Evolutionary conservation across 148 eudicot species (phyloP).

Genomic region (Arctostaphylos glauca): DNA sequence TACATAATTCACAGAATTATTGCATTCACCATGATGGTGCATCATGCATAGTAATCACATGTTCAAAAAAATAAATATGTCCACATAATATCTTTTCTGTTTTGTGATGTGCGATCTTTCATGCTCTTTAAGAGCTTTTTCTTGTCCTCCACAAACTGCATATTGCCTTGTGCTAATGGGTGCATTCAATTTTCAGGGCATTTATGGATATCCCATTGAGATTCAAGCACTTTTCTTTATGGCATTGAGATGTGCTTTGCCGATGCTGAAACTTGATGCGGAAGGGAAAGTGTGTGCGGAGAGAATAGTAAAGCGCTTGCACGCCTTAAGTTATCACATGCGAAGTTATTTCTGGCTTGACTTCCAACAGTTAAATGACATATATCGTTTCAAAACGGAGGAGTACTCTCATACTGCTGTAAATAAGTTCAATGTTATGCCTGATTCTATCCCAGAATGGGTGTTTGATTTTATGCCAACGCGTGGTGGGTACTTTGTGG

Average conservation of each 20-base stretch:
- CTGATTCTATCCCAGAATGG: conserved; percentile 98
- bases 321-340: conserved; percentile 91
- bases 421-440: conserved; percentile 87
- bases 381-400: conserved; percentile 93
- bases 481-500: conserved; percentile 93
- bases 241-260: conserved; percentile 77
- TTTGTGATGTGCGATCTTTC: background rate
- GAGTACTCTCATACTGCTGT: conserved; percentile 98
- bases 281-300: conserved; percentile 90
- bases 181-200: conserved; percentile 51
- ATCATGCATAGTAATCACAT: background rate
- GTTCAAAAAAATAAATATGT: background rate
- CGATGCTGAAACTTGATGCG: conserved; percentile 79
- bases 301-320: conserved; percentile 83
- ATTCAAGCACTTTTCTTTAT: conserved; percentile 98
- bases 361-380: conserved; percentile 86
- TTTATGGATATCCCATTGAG: conserved; percentile 98
- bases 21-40: background rate
- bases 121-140: background rate
- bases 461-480: conserved; percentile 93
- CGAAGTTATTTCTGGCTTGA: conserved; percentile 96
- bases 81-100: background rate
- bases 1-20: background rate
- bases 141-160: background rate
- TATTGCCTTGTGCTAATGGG: conserved; percentile 3